Conservation (phyloP, 2,329 filamentous ascomycete genomes). For the Parastagonospora nodorum region DNA sequence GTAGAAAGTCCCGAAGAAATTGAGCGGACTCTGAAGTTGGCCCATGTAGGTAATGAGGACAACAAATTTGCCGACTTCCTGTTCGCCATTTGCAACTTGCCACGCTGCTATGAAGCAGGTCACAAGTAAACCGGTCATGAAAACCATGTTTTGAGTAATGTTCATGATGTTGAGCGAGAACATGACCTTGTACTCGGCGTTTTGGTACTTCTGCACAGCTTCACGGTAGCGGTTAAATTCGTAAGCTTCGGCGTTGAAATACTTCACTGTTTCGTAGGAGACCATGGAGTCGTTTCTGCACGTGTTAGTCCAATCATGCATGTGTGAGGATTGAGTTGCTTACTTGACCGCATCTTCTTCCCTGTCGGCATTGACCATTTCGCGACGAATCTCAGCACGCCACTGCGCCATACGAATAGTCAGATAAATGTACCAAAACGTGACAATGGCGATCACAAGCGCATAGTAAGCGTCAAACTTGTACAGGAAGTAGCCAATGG, state of each 20-base stretch:
- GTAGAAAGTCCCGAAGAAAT: slow-evolving; percentile 90
- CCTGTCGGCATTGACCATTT: slow-evolving; percentile 93
- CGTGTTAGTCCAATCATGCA: slow-evolving; percentile 24
- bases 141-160: slow-evolving; percentile 67
- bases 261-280: slow-evolving; percentile 84
- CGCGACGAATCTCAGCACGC: slow-evolving; percentile 83
- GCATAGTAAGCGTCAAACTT: slow-evolving; percentile 88
- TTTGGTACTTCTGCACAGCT: slow-evolving; percentile 62
- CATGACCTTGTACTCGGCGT: slow-evolving; percentile 61
- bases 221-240: slow-evolving; percentile 63
- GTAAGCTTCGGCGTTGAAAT: slow-evolving; percentile 65
- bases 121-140: slow-evolving; percentile 68
- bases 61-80: slow-evolving; percentile 70
- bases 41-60: slow-evolving; percentile 76
- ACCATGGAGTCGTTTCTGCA: slow-evolving; percentile 89
- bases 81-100: slow-evolving; percentile 66
- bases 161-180: slow-evolving; percentile 65
- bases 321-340: slow-evolving; percentile 30
- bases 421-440: slow-evolving; percentile 94
- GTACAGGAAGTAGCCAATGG: slow-evolving; percentile 79
- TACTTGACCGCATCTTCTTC: slow-evolving; percentile 95
- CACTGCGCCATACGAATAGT: slow-evolving; percentile 96
- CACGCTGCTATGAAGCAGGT: slow-evolving; percentile 72
- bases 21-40: slow-evolving; percentile 71
- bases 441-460: slow-evolving; percentile 85